Percentiles rank a stretch among this genome's conserved stretches.
Conservation (phyloP, 768 basidiomycete genomes). For the Dacryopinax primogenitus region DNA sequence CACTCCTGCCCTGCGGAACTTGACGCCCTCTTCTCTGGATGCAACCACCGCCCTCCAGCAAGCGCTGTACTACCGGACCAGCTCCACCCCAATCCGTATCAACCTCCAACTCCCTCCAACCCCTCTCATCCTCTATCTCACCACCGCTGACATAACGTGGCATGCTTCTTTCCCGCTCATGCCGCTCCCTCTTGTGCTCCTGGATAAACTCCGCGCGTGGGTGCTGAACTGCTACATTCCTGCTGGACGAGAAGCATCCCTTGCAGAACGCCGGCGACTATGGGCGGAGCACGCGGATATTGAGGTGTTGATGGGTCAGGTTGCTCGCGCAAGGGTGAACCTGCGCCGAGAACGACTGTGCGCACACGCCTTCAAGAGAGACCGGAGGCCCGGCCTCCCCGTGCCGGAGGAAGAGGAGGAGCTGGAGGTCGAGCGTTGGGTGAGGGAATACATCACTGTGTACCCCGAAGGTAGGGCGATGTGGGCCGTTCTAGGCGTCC, state of each 20-base stretch:
- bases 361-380: neutral
- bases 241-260: neutral
- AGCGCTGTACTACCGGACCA: neutral
- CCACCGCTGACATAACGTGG: neutral
- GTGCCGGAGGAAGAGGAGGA: neutral
- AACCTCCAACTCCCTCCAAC: neutral
- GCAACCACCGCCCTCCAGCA: neutral
- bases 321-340: neutral
- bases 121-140: neutral
- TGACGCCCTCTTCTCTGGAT: neutral
- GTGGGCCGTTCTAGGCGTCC: neutral
- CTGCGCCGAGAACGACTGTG: neutral
- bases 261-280: neutral
- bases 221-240: neutral
- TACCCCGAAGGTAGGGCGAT: neutral
- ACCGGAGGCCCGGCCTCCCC: neutral
- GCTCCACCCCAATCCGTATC: neutral
- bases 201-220: neutral
- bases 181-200: neutral
- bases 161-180: neutral
- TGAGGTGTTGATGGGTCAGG: neutral
- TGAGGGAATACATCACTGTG: neutral
- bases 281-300: neutral
- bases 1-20: neutral
- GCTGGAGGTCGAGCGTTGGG: neutral